These are phyloP conservation scores for Apiospora rasikravindrae DNA, from an alignment of 2,329 filamentous ascomycete species.

Conservation along the genomic window DNA sequence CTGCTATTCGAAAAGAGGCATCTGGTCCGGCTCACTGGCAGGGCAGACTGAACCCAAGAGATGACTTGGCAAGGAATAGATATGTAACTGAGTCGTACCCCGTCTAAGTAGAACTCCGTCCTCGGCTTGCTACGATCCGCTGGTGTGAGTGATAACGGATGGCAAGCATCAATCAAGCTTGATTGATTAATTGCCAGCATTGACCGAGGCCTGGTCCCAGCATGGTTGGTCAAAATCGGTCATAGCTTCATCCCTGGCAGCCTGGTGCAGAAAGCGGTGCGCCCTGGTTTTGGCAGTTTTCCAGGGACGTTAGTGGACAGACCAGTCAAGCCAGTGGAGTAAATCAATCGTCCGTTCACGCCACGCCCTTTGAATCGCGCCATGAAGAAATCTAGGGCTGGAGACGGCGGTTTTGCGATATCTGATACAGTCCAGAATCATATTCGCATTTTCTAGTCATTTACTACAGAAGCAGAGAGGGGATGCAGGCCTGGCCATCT, in stretches of 20 bases:
- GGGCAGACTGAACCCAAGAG: neutral
- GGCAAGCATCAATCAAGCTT: neutral
- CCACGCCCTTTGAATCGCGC: neutral
- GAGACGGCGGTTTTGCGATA: neutral
- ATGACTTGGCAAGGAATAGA: neutral
- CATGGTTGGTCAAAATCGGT: neutral
- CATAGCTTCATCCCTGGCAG: neutral
- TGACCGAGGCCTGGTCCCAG: neutral
- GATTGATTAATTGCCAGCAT: neutral
- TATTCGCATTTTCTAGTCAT: neutral
- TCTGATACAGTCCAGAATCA: neutral
- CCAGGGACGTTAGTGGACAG: constrained; percentile 4
- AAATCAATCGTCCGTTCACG: neutral
- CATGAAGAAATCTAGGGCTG: constrained; percentile 14
- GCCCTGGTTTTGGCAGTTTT: constrained; percentile 7
- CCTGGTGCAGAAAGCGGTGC: neutral
- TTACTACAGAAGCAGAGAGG: neutral
- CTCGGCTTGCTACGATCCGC: neutral
- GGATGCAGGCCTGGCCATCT: neutral
- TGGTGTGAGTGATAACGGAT: neutral
- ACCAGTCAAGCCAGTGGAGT: too few species aligned
- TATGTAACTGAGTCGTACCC: neutral
- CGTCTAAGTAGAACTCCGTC: neutral
- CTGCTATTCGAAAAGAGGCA: neutral
- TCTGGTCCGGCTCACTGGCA: neutral